Base-by-base conservation (phyloP, 2,329 filamentous ascomycete genomes). In the Aschersonia sp. region DNA sequence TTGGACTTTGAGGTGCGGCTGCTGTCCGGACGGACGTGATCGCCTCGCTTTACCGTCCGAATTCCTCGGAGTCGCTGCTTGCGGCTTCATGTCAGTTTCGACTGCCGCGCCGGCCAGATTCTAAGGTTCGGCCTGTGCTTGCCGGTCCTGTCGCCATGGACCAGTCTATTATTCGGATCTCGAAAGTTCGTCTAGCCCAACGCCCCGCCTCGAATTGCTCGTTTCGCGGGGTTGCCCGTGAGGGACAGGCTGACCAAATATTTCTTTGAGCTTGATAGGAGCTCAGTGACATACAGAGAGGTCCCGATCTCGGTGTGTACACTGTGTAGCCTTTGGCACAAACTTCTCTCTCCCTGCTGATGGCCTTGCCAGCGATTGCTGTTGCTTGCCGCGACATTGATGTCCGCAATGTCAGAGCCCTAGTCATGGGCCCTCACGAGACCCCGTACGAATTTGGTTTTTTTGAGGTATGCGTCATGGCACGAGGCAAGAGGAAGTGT, bases 361-460 rank as follows among this genome's bases (percentile, higher is more conserved):
- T 41, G 12, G 6, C 42, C 14, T 43, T 29, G 31, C 35, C 43
- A 89, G 87, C 89, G 32, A 76, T 97, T 53, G 87, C 87, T 9
- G 88, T 96, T 45, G 85, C 86, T 49, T 94, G 85, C 61, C 76
- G 85, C 46, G 92, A 97, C 65, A 75, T 81, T 55, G 88, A 98
- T 63, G 86, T 97, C 51, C 84, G 89, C 48, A 84, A 87, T 61
- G 83, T 97, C 45, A 84, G 81, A 60, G 87, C 89, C 45, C 66
- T 97, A 53, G 90, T 97, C 57, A 79, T 97, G 55, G 92, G 92
- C 0, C 90, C 92, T 30, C 87, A 90, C 54, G 89, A 92, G 56
- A 94, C 89, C 1, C 89, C 90, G 0, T 98, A 98, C 64, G 89
- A 96, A 64, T 96, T 94, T 60, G 92, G 92, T 4, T 96, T 96